phyloP scores from a whole-genome alignment of 2,329 filamentous ascomycete genomes.

The Fusarium falciforme region DNA sequence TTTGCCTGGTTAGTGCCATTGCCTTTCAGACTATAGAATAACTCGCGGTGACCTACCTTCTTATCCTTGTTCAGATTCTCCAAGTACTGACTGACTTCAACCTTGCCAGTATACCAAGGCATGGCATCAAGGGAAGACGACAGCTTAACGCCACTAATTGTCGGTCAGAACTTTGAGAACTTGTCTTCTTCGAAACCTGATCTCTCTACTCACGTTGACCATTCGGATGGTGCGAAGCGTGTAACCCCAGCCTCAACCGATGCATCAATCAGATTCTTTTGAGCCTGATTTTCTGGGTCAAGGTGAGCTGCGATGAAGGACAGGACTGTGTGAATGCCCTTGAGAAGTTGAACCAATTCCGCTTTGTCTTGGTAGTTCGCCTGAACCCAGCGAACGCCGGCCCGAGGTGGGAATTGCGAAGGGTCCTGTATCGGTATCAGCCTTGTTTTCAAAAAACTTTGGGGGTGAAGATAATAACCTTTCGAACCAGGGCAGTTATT shows the following conservation, averaged over 20 bases:
- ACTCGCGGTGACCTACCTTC: conserved; percentile 45
- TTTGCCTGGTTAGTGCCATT: background rate
- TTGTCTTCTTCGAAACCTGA: background rate
- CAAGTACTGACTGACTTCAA: conserved; percentile 60
- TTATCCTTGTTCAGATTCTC: conserved; percentile 59
- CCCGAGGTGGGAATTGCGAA: background rate
- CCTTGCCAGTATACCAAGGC: conserved; percentile 63
- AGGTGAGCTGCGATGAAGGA: conserved; percentile 57
- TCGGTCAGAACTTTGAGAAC: background rate
- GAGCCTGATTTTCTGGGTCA: conserved; percentile 52
- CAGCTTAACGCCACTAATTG: conserved; percentile 5
- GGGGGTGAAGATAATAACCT: background rate
- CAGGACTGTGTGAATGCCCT: conserved; percentile 61
- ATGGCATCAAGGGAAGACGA: conserved; percentile 48
- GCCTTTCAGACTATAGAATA: too few relatives aligned
- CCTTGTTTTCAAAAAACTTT: background rate
- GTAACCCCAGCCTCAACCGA: conserved; percentile 68
- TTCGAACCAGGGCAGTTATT: conserved; percentile 19
- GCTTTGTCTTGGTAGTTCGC: conserved; percentile 57
- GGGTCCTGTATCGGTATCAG: conserved; percentile 7
- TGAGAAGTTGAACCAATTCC: conserved; percentile 51
- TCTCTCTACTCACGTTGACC: conserved; percentile 48
- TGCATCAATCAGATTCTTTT: conserved; percentile 69
- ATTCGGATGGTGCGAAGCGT: conserved; percentile 71
- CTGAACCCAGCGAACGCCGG: conserved; percentile 52